Conservation (phyloP, 2,329 filamentous ascomycete species). For the Phaeosphaeria sp. region DNA sequence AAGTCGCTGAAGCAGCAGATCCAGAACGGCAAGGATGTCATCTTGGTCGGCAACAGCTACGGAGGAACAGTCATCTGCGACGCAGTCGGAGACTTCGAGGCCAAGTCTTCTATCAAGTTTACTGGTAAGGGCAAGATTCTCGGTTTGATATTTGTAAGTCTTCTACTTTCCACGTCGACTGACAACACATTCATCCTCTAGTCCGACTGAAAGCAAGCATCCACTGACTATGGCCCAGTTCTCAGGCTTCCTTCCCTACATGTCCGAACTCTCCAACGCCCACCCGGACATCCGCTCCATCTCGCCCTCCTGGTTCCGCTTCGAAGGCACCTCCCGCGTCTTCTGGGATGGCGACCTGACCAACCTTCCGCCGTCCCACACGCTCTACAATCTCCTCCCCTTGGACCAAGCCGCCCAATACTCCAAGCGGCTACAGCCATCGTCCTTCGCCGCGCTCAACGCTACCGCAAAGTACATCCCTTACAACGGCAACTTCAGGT, state of each 20-base stretch:
- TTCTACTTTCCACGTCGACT: no score
- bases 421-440: slow-evolving; percentile 17
- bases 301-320: slow-evolving; percentile 27
- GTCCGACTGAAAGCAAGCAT: background rate
- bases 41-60: slow-evolving; percentile 39
- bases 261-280: slow-evolving; percentile 16
- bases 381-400: slow-evolving; percentile 34
- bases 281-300: slow-evolving; percentile 21
- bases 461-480: slow-evolving; percentile 31
- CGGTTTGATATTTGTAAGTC: slow-evolving; percentile 21
- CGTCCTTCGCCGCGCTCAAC: slow-evolving; percentile 27
- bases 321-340: slow-evolving; percentile 16
- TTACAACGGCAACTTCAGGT: slow-evolving; percentile 30
- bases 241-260: slow-evolving; percentile 29
- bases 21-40: slow-evolving; percentile 21
- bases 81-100: slow-evolving; percentile 26
- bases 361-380: slow-evolving; percentile 16
- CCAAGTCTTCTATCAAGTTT: background rate
- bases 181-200: background rate
- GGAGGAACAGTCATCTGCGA: slow-evolving; percentile 34
- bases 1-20: slow-evolving; percentile 17
- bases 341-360: slow-evolving; percentile 17
- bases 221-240: slow-evolving; percentile 7
- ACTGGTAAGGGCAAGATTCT: slow-evolving; percentile 19
- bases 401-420: slow-evolving; percentile 9